Evolutionary conservation across 345 rosid species (phyloP), one percentile per base, ranked within the genome.

Genomic region (Pseudoturritis turrita): DNA sequence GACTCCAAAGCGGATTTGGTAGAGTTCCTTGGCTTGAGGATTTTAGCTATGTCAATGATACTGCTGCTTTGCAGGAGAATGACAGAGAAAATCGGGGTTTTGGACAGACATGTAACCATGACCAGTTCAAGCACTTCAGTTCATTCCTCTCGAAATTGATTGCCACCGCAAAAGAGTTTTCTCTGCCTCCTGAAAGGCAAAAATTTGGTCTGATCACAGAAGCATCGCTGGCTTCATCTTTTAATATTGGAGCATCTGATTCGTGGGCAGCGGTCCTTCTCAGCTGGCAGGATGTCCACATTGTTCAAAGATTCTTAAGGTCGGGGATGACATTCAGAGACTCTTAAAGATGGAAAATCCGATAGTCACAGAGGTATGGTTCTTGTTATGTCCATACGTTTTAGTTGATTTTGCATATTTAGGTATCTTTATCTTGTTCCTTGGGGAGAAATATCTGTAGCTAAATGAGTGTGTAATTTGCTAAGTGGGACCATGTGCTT

Each of bases 191-290:
- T 10, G 87, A 89, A 79, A 84, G 77, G 73, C 84, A 82, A 72
- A 83, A 86, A 65, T 88, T 91, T 86, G 99, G 96, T 41, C 75
- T 88, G 70, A 78, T 91, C 77, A 84, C 95, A 33, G 83, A 87
- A 51, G 70, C 55, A 78, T 81, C 87, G 44, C 70, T 91, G 79
- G 81, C 87, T 72, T 72, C 91, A 39, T 72, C 79, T 31, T 82
- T 85, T 74, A 84, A 77, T 77, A 65, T 83, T 59, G 79, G 66
- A 69, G 85, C 65, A 71, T 78, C 86, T 70, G 78, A 64, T 68
- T 82, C 92, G 6, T 91, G 97, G 99, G 79, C 79, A 56, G 82
- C 83, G 12, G 71, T 83, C 82, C 72, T 87, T 65, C n/a, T n/a
- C 81, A 81, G 71, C 74, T 72, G 65, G 87, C 85, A 74, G 96